Percentiles rank a stretch among this genome's conserved stretches.
These are phyloP conservation scores for Bryopsis sp. DNA, from an alignment of 139 green algal species.

Conservation along the genomic window DNA sequence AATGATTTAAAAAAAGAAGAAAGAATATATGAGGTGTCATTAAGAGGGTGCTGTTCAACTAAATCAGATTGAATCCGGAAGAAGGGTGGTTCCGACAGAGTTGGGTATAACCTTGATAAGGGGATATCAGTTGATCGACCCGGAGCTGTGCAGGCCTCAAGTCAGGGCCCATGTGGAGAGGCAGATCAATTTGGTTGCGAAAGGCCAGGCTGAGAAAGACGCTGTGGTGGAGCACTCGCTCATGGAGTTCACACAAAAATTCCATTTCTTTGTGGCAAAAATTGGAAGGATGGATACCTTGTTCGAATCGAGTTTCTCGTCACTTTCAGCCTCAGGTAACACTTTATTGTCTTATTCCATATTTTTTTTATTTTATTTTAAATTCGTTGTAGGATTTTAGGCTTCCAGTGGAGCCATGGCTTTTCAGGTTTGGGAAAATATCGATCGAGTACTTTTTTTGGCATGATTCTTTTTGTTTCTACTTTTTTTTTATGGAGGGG, in stretches of 20 bases:
- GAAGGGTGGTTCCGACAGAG: constrained; percentile 69
- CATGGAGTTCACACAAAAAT: constrained; percentile 59
- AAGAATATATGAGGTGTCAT: too few relatives aligned
- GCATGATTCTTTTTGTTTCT: background rate
- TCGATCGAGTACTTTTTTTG: too few relatives aligned
- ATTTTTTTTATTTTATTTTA: constrained; percentile 2
- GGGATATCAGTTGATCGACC: constrained; percentile 66
- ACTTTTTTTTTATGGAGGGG: too few relatives aligned
- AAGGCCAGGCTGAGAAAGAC: constrained; percentile 61
- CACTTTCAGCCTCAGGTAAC: constrained; percentile 56
- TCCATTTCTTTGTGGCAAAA: constrained; percentile 57
- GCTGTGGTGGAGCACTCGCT: constrained; percentile 60
- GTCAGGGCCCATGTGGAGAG: constrained; percentile 70
- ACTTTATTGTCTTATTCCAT: background rate
- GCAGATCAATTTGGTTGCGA: constrained; percentile 78
- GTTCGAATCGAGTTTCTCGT: constrained; percentile 84
- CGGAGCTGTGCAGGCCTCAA: constrained; percentile 66
- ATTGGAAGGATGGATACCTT: constrained; percentile 81
- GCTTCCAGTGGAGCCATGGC: too few relatives aligned
- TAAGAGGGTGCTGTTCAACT: background rate
- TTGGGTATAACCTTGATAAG: constrained; percentile 76
- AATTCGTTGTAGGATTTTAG: background rate
- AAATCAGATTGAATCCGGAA: constrained; percentile 44
- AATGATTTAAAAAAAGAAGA: too few relatives aligned
- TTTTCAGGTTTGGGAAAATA: too few relatives aligned